Conservation (phyloP, 2,329 filamentous ascomycete species). For the Bipolaris gigantea region DNA sequence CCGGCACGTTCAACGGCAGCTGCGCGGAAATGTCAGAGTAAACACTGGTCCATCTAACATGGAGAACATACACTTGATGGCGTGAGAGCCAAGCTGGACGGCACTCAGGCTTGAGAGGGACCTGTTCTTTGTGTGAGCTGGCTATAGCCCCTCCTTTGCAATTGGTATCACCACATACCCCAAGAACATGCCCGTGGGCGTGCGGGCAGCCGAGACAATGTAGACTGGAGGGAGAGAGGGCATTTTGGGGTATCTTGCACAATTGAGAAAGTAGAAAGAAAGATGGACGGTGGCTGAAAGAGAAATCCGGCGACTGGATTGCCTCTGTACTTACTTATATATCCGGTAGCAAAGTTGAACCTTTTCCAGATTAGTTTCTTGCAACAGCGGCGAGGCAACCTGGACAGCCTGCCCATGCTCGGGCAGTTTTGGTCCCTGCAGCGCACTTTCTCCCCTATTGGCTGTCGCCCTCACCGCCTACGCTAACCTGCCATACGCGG, state of each 20-base stretch:
- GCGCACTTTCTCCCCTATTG: slow-evolving; percentile 18
- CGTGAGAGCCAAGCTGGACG: slow-evolving; percentile 82
- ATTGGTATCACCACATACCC: slow-evolving; percentile 62
- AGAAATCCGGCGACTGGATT: not conserved
- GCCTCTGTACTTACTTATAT: not conserved
- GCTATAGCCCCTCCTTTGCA: slow-evolving; percentile 26
- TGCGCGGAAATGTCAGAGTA: slow-evolving; percentile 35
- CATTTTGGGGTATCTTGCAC: slow-evolving; percentile 58
- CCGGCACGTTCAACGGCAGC: slow-evolving; percentile 82
- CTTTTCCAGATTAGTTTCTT: slow-evolving; percentile 25
- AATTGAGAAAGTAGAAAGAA: slow-evolving; percentile 1
- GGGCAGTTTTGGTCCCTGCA: slow-evolving; percentile 22
- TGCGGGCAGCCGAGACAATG: slow-evolving; percentile 89
- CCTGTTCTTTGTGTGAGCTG: slow-evolving; percentile 53
- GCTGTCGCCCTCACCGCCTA: slow-evolving; percentile 27
- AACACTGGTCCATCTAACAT: not conserved
- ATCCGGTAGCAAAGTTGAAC: slow-evolving; percentile 10
- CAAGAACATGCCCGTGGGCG: slow-evolving; percentile 90
- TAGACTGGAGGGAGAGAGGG: slow-evolving; percentile 84
- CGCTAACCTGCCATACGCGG: slow-evolving; percentile 15
- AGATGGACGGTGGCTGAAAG: slow-evolving; percentile 9
- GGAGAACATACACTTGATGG: slow-evolving; percentile 75
- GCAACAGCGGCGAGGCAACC: slow-evolving; percentile 6
- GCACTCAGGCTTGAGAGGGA: slow-evolving; percentile 87
- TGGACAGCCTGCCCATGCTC: slow-evolving; percentile 5